Evolutionary conservation across 2,329 filamentous ascomycete genomes (phyloP), one percentile per base, ranked within the genome.

Genomic region (Fusarium graminum): DNA sequence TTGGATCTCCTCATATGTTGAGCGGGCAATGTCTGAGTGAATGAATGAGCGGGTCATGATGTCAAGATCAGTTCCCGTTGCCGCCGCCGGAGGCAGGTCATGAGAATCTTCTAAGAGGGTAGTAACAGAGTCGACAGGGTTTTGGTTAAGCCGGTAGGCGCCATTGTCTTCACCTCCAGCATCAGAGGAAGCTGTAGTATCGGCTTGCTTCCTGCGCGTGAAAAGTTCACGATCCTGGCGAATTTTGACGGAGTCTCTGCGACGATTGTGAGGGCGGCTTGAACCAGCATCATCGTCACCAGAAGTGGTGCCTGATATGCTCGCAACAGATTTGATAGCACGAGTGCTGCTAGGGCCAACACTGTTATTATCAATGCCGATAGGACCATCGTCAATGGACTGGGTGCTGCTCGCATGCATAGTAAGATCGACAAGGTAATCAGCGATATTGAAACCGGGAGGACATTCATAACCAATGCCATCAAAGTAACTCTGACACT

Each of bases 381-480:
- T 59, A 11, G 81, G 77, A 14, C 85, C 86, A 54, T 90, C 87
- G 32, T 90, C 86, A 26, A 75, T 32, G 4, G 87, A 80, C 8
- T 85, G 81, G 19, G 83, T 86, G 42, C 85, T 83, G 59, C 92
- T 88, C 25, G 93, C 94, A 76, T 99, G 95, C 94, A 99, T 98
- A 0, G 95, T 98, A 39, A 99, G 84, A 76, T 99, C 95, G 29
- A 99, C 94, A 7, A 99, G 86, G 74, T 97, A 99, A 77, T 99
- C 95, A 6, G 95, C 95, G 78, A 99, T 98, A 74, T 99, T 99
- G 85, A 98, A 99, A 3, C 96, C 96, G 25, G 94, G 91, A 12
- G 95, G 95, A 74, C 96, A 99, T 46, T 91, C 84, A 77, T 97
- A 99, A 41, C 95, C 96, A 63, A 97, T 90, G 44, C 88, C 86